Conservation (phyloP, 305 asterid genomes). For the Fraxinus velutina region DNA sequence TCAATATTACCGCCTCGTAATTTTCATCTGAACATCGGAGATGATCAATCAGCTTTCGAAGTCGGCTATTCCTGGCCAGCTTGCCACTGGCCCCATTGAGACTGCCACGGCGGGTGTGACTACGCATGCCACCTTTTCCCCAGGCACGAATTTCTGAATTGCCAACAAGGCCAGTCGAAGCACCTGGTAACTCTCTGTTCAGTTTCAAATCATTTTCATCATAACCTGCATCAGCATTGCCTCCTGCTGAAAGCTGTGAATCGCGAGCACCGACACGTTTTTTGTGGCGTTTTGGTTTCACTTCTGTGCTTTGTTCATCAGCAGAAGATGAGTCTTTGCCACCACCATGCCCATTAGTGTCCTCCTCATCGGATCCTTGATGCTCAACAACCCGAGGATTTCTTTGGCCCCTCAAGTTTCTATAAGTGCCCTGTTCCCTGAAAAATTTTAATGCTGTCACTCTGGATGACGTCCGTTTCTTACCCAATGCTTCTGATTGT, state of each 20-base stretch:
- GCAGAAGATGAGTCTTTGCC: constrained; percentile 88
- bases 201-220: constrained; percentile 68
- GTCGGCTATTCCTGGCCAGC: constrained; percentile 51
- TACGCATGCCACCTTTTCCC: constrained; percentile 93
- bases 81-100: constrained; percentile 49
- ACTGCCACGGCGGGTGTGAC: constrained; percentile 67
- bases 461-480: constrained; percentile 59
- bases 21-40: constrained; percentile 46
- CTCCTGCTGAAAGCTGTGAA: constrained; percentile 56
- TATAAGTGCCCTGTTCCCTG: constrained; percentile 58
- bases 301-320: constrained; percentile 66
- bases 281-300: constrained; percentile 62
- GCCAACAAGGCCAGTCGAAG: constrained; percentile 55
- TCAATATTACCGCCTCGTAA: background rate
- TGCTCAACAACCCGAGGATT: constrained; percentile 51
- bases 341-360: constrained; percentile 54
- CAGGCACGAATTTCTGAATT: constrained; percentile 70
- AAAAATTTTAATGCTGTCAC: constrained; percentile 44
- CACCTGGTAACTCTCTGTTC: constrained; percentile 47
- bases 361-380: constrained; percentile 78
- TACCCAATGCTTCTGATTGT: constrained; percentile 90
- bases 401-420: constrained; percentile 64
- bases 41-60: constrained; percentile 66
- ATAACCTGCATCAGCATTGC: constrained; percentile 52
- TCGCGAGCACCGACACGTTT: constrained; percentile 58